These are phyloP conservation scores for Chamaecrista fasciculata DNA, from an alignment of 306 rosid species.

Conservation along the genomic window DNA sequence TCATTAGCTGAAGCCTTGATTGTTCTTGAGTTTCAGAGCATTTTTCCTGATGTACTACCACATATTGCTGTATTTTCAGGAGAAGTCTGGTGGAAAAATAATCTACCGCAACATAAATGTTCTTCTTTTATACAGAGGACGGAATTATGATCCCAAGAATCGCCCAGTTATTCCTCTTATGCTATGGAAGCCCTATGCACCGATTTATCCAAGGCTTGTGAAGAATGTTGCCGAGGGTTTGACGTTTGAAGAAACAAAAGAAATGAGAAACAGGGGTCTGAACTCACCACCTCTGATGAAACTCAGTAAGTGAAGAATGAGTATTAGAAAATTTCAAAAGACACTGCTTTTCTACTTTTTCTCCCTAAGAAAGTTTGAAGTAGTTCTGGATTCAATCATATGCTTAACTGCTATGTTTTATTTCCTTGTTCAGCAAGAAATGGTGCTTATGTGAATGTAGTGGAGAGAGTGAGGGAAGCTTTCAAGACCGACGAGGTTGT, in stretches of 20 bases:
- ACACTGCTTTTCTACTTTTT: not conserved
- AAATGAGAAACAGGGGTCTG: constrained; percentile 72
- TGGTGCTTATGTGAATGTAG: constrained; percentile 82
- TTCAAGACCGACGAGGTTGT: constrained; percentile 72
- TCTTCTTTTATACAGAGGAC: constrained; percentile 69
- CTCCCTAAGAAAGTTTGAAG: too few species aligned
- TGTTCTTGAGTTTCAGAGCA: constrained; percentile 14
- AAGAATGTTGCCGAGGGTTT: constrained; percentile 67
- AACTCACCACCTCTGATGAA: constrained; percentile 62
- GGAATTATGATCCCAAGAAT: constrained; percentile 67
- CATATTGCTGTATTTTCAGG: constrained; percentile 53
- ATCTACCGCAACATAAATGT: constrained; percentile 66
- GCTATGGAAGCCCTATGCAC: constrained; percentile 96
- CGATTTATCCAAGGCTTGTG: constrained; percentile 88
- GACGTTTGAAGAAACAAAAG: constrained; percentile 66
- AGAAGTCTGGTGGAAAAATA: constrained; percentile 77
- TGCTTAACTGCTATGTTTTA: constrained; percentile 4
- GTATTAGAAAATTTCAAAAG: not conserved
- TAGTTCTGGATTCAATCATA: not conserved
- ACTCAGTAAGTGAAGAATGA: constrained; percentile 63
- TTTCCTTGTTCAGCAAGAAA: constrained; percentile 70
- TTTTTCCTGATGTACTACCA: constrained; percentile 29
- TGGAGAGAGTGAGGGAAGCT: constrained; percentile 74
- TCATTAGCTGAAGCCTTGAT: not conserved
- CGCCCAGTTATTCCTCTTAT: constrained; percentile 74